Evolutionary conservation across 2,329 filamentous ascomycete genomes (phyloP).

Genomic region (Diaporthe humulicola): DNA sequence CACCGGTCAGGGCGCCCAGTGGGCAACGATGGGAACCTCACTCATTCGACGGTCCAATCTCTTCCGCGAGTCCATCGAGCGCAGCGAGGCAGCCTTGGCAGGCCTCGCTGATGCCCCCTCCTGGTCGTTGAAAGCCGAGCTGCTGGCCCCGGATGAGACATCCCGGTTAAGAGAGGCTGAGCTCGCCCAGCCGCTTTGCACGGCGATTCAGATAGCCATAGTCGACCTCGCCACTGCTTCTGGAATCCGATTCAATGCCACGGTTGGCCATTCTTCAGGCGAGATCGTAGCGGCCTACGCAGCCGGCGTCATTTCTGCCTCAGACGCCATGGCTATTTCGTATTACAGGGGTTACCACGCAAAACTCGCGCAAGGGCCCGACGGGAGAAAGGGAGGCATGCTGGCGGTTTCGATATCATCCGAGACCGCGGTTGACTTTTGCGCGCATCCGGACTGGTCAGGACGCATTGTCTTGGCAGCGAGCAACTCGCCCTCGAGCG

Average conservation of each 20-base stretch:
- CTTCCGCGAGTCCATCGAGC: background rate
- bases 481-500: constrained; percentile 46
- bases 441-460: constrained; percentile 39
- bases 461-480: constrained; percentile 45
- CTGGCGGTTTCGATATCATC: constrained; percentile 6
- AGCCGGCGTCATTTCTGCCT: background rate
- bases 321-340: constrained; percentile 44
- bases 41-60: constrained; percentile 46
- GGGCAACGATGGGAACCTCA: constrained; percentile 48
- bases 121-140: constrained; percentile 28
- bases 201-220: constrained; percentile 54
- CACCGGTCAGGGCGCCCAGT: constrained; percentile 52
- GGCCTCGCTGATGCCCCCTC: constrained; percentile 20
- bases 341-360: constrained; percentile 41
- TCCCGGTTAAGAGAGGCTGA: constrained; percentile 36
- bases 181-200: constrained; percentile 47
- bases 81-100: background rate
- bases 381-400: constrained; percentile 31
- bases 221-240: constrained; percentile 48
- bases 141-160: constrained; percentile 16
- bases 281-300: constrained; percentile 37
- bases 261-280: constrained; percentile 47
- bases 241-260: constrained; percentile 42
- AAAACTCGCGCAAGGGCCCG: constrained; percentile 17
- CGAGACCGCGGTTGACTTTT: constrained; percentile 39